A percentile compares a stretch with the other conserved stretches of the same genome.
phyloP scores from a whole-genome alignment of 2,329 filamentous ascomycete species.

The Clonostachys rhizophaga region DNA sequence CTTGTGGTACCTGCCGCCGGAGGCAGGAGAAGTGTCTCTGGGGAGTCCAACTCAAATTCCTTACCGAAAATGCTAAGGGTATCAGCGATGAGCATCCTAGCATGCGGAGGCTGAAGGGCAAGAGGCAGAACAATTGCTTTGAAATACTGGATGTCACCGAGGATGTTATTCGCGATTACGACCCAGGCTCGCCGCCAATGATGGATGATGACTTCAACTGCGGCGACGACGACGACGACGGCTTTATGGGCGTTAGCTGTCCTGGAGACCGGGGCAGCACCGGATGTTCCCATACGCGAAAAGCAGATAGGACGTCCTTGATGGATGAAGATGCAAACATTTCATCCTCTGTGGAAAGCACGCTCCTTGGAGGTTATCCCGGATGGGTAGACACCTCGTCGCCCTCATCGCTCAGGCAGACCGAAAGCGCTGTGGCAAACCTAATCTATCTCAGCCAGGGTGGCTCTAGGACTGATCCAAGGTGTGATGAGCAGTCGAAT shows the following conservation, averaged over 20 bases:
- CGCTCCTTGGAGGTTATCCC: background rate
- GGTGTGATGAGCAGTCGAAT: conserved; percentile 4
- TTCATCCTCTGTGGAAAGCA: too few species aligned
- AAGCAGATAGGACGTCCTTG: too few species aligned
- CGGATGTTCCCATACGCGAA: too few species aligned
- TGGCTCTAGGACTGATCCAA: conserved; percentile 4
- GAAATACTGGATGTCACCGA: conserved; percentile 29
- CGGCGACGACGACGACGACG: conserved; percentile 2
- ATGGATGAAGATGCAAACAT: too few species aligned
- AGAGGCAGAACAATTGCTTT: conserved; percentile 17
- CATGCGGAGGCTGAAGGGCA: conserved; percentile 19
- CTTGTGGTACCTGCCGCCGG: conserved; percentile 24
- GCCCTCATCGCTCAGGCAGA: conserved; percentile 18
- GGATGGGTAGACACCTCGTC: background rate
- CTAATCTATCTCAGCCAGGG: conserved; percentile 25
- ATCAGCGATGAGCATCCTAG: conserved; percentile 23
- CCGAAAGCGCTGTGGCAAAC: conserved; percentile 26
- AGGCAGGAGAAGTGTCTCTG: conserved; percentile 24
- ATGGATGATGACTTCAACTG: conserved; percentile 7
- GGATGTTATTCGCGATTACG: conserved; percentile 28
- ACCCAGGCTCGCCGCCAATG: conserved; percentile 12
- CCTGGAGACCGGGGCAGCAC: too few species aligned
- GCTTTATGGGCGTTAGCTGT: background rate
- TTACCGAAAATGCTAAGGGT: conserved; percentile 26
- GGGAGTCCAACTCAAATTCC: conserved; percentile 29